Evolutionary conservation across 257 asterid species (phyloP).

Genomic region (Solanum chaucha): DNA sequence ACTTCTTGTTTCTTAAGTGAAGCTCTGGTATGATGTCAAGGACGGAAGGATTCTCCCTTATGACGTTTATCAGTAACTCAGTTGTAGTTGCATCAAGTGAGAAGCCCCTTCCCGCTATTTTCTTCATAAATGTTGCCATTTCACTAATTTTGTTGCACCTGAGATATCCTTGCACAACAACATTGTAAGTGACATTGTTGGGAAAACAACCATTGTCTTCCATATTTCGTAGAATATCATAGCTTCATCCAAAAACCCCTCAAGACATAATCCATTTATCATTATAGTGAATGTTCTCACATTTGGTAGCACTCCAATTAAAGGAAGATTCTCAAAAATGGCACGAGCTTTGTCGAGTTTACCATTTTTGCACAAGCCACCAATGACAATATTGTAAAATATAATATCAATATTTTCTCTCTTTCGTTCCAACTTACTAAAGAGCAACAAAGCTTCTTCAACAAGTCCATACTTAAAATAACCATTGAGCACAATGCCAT

Average conservation of each 20-base stretch:
- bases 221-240: not conserved
- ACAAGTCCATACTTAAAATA: slow-evolving; percentile 1
- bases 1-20: not conserved
- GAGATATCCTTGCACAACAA: not conserved
- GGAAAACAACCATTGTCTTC: not conserved
- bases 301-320: not conserved
- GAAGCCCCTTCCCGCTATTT: not conserved
- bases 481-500: not conserved
- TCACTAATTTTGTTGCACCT: not conserved
- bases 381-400: not conserved
- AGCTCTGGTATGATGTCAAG: not conserved
- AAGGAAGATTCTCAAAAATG: not conserved
- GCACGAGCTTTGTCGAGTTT: not conserved
- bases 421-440: not conserved
- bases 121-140: not conserved
- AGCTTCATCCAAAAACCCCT: not conserved
- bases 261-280: not conserved
- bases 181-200: not conserved
- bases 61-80: not conserved
- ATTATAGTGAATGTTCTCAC: not conserved
- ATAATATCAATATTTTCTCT: not conserved
- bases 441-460: not conserved
- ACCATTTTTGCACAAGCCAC: not conserved
- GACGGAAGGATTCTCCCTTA: not conserved
- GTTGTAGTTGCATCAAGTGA: not conserved